Percentiles rank a stretch among this genome's conserved stretches.
These are phyloP conservation scores for Boletus rex-veris DNA, from an alignment of 768 basidiomycete species.

Conservation along the genomic window DNA sequence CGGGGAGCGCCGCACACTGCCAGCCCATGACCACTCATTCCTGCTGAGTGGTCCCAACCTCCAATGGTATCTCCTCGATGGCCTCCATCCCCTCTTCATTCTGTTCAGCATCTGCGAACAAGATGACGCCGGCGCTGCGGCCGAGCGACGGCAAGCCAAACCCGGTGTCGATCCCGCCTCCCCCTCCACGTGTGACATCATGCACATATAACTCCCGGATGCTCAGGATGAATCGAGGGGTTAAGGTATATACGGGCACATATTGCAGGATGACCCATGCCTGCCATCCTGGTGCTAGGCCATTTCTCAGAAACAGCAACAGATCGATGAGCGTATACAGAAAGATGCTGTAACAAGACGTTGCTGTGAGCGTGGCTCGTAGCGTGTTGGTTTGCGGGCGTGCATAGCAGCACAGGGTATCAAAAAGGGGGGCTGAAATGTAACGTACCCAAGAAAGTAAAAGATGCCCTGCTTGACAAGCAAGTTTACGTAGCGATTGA, in stretches of 20 bases:
- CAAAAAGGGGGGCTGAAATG: too few species aligned
- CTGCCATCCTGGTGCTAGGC: neutral
- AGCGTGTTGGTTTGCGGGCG: too few species aligned
- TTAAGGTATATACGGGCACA: neutral
- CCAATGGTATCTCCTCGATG: neutral
- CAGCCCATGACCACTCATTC: too few species aligned
- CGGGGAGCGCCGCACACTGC: too few species aligned
- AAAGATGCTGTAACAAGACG: neutral
- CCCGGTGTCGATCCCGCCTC: neutral
- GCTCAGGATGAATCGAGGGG: neutral
- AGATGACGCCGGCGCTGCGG: neutral
- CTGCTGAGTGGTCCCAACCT: too few species aligned
- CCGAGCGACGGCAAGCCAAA: neutral
- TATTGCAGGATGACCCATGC: neutral
- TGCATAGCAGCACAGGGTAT: too few species aligned
- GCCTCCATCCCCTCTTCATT: neutral
- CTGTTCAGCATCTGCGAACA: neutral
- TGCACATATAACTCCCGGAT: neutral
- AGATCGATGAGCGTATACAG: neutral
- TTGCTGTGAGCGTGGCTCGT: neutral
- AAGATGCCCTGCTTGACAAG: neutral
- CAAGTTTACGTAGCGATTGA: neutral
- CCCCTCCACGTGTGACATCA: neutral
- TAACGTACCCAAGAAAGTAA: neutral
- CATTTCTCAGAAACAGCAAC: neutral